phyloP scores from a whole-genome alignment of 306 rosid species.

The Corylus heterophylla region DNA sequence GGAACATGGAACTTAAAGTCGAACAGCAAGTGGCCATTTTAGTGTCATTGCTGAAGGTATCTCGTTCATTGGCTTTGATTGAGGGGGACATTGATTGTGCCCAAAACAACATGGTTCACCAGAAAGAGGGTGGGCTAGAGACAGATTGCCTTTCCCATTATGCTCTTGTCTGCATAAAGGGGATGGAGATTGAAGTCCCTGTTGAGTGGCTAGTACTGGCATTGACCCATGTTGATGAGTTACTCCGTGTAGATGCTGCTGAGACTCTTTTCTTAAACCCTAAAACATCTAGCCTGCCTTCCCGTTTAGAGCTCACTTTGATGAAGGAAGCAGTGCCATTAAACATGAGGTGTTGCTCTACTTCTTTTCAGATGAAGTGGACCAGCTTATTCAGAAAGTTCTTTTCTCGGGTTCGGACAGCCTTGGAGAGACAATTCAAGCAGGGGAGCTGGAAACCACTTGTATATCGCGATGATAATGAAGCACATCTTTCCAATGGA shows the following conservation, averaged over 20 bases:
- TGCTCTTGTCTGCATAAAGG: conserved; percentile 81
- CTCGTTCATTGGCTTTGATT: conserved; percentile 85
- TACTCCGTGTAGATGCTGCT: conserved; percentile 94
- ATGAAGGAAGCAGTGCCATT: conserved; percentile 86
- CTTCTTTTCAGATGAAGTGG: conserved; percentile 99
- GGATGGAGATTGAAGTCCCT: conserved; percentile 63
- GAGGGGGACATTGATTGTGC: conserved; percentile 92
- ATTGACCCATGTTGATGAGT: conserved; percentile 88
- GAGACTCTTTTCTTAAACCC: conserved; percentile 90
- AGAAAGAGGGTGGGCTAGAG: conserved; percentile 30
- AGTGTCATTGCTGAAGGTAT: conserved; percentile 92
- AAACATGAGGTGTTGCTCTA: conserved; percentile 94
- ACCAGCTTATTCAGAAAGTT: conserved; percentile 87
- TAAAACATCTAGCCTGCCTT: conserved; percentile 86
- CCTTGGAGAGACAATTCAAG: conserved; percentile 89
- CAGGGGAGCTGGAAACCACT: conserved; percentile 78
- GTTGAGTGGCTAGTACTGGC: conserved; percentile 91
- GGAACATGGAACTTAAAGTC: conserved; percentile 55
- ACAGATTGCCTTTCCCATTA: conserved; percentile 29
- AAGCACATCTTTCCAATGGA: conserved; percentile 40
- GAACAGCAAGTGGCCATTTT: conserved; percentile 92
- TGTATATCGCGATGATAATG: conserved; percentile 30
- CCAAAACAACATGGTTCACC: conserved; percentile 35
- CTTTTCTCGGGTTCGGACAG: conserved; percentile 88
- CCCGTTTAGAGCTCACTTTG: conserved; percentile 83